phyloP scores from a whole-genome alignment of 225 moss, liverwort and hornwort species.

The Sphagnum tenellum region DNA sequence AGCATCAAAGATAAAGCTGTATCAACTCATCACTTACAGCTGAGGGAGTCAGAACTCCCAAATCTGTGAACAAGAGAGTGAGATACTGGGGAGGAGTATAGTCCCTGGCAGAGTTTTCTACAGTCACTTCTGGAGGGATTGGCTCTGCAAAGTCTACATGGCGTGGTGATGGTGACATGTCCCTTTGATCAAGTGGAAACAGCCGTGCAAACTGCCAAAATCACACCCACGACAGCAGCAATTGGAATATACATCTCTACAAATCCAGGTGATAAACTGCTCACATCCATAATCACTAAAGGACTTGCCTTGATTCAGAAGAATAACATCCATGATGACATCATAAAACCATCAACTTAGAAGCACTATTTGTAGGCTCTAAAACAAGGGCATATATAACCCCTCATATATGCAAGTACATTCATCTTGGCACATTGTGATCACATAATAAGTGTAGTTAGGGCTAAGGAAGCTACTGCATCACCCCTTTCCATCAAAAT shows the following conservation, averaged over 20 bases:
- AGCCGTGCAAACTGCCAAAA: constrained; percentile 61
- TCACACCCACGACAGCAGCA: no score
- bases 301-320: no score
- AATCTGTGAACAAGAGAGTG: constrained; percentile 68
- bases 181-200: constrained; percentile 63
- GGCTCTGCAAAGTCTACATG: constrained; percentile 47
- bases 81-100: constrained; percentile 57
- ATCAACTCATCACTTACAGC: constrained; percentile 71
- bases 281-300: no score
- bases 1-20: constrained; percentile 52
- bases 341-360: no score
- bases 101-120: constrained; percentile 56
- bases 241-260: no score
- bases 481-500: neutral
- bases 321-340: no score
- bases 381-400: no score
- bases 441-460: no score
- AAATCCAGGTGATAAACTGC: no score
- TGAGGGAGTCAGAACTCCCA: constrained; percentile 67
- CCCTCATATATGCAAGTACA: no score
- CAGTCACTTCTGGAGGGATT: constrained; percentile 28
- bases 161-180: constrained; percentile 52
- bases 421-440: no score
- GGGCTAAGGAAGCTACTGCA: neutral
- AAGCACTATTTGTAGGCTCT: no score